A percentile compares a stretch with the other conserved stretches of the same genome.
These are phyloP conservation scores for Venustampulla echinocandica DNA, from an alignment of 495 filamentous ascomycete species.

Conservation along the genomic window DNA sequence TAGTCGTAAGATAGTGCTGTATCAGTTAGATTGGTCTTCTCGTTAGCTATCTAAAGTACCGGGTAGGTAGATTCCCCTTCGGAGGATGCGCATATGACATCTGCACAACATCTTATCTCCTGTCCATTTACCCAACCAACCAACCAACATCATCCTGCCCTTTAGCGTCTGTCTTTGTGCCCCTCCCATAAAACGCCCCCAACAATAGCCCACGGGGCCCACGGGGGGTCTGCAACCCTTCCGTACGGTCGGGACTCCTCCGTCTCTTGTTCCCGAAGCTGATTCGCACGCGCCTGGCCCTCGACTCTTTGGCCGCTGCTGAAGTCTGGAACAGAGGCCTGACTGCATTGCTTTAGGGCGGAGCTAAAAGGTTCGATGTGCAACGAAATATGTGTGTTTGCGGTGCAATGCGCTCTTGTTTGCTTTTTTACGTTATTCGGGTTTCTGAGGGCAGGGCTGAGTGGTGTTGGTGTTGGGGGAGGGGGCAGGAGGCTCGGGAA, in stretches of 20 bases:
- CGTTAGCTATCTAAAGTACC: too few relatives aligned
- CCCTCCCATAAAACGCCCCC: too few relatives aligned
- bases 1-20: too few relatives aligned
- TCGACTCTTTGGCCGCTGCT: too few relatives aligned
- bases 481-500: neutral
- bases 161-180: too few relatives aligned
- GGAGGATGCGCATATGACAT: too few relatives aligned
- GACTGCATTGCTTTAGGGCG: neutral
- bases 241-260: neutral
- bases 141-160: neutral
- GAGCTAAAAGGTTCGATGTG: slow-evolving; percentile 2
- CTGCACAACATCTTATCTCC: neutral
- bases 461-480: neutral
- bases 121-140: neutral
- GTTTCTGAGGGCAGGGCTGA: neutral
- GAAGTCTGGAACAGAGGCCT: neutral
- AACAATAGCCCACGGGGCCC: neutral
- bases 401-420: neutral
- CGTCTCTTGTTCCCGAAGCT: neutral
- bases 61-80: too few relatives aligned
- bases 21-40: too few relatives aligned
- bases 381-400: neutral
- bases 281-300: neutral
- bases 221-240: neutral
- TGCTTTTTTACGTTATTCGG: neutral